Evolutionary conservation across 2,329 filamentous ascomycete genomes (phyloP), one percentile per base, ranked within the genome.

Genomic region (Stagonosporopsis vannaccii): DNA sequence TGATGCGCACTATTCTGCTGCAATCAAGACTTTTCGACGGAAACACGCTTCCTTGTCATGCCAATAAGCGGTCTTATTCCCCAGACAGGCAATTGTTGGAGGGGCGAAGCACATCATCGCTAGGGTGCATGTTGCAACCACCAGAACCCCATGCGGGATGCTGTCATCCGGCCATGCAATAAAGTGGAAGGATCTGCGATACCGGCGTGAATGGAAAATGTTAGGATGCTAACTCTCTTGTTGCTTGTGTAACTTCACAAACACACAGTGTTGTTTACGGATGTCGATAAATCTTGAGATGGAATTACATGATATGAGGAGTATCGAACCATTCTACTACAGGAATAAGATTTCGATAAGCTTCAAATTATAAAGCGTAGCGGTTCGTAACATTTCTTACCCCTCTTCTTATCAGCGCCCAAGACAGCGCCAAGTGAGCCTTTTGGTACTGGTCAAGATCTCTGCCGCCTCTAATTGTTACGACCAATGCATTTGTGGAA

Each of bases 21-120:
- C 48, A 51, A 51, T 51, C 32, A 28, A 32, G 25, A 7, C 23
- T 32, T 39, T 7, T 17, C 8, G 4, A 30, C 40, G 25, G 40
- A 37, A 17, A 51, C 36, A 44, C 15, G 19, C 32, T 39, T 50
- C 40, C 39, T 32, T 32, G 22, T 37, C 33, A 33, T 51, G 48
- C 32, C 40, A 37, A 44, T 39, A 37, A 32, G 39, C 48, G 25
- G 48, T 20, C 30, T 20, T 51, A 23, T 23, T 30, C 17, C 32
- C 39, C 6, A 48, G 35, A 39, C 4, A 23, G 48, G 23, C 19
- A 23, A 23, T 39, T 44, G 3, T 39, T 36, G 48, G 48, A 51
- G 48, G 48, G 48, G 40, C 40, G 40, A 44, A 51, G 48, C 48
- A 51, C 40, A 44, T 51, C 40, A 51, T 51, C 40, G 25, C 40